Conservation (phyloP, 441 rosid species). For the Gossypium aridum region DNA sequence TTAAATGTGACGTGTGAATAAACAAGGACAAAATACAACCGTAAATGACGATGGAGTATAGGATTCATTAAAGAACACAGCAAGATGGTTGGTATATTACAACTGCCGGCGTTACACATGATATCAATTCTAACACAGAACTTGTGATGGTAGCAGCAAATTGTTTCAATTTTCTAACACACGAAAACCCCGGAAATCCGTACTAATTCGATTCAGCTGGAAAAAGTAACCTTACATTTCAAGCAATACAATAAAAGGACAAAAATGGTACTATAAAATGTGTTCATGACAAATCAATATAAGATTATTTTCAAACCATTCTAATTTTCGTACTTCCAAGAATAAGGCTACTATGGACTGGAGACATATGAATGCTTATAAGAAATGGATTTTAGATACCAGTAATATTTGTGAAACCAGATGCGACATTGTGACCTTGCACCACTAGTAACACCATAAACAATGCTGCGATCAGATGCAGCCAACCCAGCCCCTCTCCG, state of each 20-base stretch:
- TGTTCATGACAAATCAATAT: not conserved
- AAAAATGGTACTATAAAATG: not conserved
- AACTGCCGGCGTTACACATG: not conserved
- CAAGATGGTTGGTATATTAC: not conserved
- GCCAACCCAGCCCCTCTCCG: not conserved
- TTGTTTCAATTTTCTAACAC: not conserved
- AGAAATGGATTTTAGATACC: not conserved
- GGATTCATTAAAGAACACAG: not conserved
- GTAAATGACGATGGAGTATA: not conserved
- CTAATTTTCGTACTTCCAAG: not conserved
- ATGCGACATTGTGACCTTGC: not conserved
- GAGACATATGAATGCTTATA: no score
- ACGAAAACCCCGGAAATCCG: not conserved
- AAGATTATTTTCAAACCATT: not conserved
- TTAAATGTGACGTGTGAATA: conserved; percentile 2
- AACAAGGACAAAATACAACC: not conserved
- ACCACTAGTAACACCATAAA: not conserved
- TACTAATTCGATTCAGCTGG: not conserved
- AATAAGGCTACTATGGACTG: not conserved
- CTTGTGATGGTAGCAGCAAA: not conserved
- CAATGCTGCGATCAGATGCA: not conserved
- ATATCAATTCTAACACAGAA: not conserved
- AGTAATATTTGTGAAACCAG: not conserved
- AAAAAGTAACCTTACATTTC: not conserved
- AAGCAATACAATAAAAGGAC: not conserved